Conservation (phyloP, 2,329 filamentous ascomycete species). For the Akanthomyces muscarius region DNA sequence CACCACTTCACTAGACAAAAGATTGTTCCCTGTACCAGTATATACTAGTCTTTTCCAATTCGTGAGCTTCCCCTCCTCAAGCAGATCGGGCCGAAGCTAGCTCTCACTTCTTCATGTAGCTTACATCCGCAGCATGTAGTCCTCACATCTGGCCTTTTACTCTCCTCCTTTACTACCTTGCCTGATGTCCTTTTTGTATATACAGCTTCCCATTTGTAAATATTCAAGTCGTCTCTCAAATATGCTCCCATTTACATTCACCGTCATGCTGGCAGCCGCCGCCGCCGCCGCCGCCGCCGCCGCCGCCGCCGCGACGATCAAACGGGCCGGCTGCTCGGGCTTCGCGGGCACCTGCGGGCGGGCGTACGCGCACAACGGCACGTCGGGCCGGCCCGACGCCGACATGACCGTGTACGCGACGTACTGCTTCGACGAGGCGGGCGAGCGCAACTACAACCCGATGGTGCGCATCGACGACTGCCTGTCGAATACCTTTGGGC, state of each 20-base stretch:
- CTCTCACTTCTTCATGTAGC: no score
- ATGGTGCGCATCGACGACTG: constrained; percentile 1
- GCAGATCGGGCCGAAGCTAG: no score
- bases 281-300: not conserved
- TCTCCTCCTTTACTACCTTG: not conserved
- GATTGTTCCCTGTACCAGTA: not conserved
- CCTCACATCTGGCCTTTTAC: no score
- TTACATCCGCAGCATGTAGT: no score
- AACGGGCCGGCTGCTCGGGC: not conserved
- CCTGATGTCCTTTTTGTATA: not conserved
- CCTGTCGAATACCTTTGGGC: constrained; percentile 5
- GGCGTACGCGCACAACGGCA: constrained; percentile 1
- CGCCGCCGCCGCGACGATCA: not conserved
- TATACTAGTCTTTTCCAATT: no score
- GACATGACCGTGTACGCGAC: constrained; percentile 9
- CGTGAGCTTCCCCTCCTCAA: no score
- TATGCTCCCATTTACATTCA: not conserved
- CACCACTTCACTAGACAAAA: not conserved
- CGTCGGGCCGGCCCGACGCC: constrained; percentile 1
- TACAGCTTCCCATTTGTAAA: not conserved
- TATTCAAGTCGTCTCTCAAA: no score
- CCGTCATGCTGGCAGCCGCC: no score
- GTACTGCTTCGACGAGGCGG: constrained; percentile 4
- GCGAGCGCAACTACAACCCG: constrained; percentile 11
- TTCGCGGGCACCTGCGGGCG: constrained; percentile 7